Conservation (phyloP, 164 flowering plant species). For the Kalanchoe fedtschenkoi region DNA sequence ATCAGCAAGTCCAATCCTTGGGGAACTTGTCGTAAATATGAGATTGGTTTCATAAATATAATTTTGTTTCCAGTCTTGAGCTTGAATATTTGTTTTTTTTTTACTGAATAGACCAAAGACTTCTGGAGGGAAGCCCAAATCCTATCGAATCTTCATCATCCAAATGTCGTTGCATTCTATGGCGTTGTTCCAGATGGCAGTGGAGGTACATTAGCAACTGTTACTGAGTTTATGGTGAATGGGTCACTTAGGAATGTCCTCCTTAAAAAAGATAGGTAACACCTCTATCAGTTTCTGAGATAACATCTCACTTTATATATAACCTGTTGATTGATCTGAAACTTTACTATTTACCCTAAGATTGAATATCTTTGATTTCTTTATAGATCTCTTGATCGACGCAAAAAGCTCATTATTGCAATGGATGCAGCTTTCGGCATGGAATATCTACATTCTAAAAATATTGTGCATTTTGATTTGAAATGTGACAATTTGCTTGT, state of each 20-base stretch:
- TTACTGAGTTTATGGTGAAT: constrained; percentile 60
- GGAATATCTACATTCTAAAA: constrained; percentile 65
- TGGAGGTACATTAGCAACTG: constrained; percentile 59
- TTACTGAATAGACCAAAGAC: constrained; percentile 31
- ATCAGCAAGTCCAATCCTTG: neutral
- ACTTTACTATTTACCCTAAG: neutral
- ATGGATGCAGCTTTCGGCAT: constrained; percentile 81
- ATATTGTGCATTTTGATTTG: constrained; percentile 67
- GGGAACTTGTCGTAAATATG: neutral
- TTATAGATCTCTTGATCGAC: constrained; percentile 41
- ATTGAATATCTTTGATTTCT: constrained; percentile 3
- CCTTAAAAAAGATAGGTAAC: constrained; percentile 38
- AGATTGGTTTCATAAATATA: neutral
- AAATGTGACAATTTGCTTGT: constrained; percentile 67
- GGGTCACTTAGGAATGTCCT: constrained; percentile 54
- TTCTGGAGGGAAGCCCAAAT: constrained; percentile 69
- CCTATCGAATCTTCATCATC: constrained; percentile 62
- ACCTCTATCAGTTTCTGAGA: neutral
- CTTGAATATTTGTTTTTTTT: constrained; percentile 5
- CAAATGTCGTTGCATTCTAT: constrained; percentile 67
- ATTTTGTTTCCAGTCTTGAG: neutral
- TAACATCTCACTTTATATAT: neutral
- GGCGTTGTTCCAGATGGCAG: constrained; percentile 61
- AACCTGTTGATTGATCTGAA: neutral
- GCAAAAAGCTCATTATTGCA: constrained; percentile 47